phyloP scores from a whole-genome alignment of 192 early-diverging fungal species.

The Allomyces javanicus region DNA sequence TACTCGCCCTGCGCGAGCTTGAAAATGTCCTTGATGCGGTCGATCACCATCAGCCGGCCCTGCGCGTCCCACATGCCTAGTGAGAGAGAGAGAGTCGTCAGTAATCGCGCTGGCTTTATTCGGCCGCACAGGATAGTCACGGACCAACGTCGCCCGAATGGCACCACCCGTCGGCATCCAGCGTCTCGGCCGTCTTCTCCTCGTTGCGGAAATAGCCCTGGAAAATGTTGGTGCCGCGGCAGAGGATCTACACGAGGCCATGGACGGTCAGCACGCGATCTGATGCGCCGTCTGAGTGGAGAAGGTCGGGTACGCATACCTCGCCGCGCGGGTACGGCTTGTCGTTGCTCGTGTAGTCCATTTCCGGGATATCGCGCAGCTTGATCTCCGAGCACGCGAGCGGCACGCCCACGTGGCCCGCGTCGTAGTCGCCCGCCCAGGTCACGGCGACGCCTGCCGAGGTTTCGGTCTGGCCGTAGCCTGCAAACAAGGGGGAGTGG shows the following conservation, averaged over 20 bases:
- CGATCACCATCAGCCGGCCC: constrained; percentile 62
- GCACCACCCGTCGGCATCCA: constrained; percentile 73
- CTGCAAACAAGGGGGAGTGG: constrained; percentile 9
- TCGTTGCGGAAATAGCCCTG: constrained; percentile 67
- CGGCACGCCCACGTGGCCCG: constrained; percentile 64
- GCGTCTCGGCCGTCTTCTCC: constrained; percentile 61
- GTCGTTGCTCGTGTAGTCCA: constrained; percentile 69
- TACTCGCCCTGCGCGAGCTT: constrained; percentile 88
- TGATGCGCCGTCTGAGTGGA: no score
- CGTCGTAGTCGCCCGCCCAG: constrained; percentile 19
- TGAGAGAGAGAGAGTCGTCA: constrained; percentile 49
- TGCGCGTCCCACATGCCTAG: constrained; percentile 54
- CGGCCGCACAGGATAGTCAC: not conserved
- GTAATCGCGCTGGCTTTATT: not conserved
- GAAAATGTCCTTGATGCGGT: constrained; percentile 72
- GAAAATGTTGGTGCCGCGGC: constrained; percentile 57
- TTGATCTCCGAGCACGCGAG: constrained; percentile 60
- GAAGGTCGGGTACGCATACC: constrained; percentile 34
- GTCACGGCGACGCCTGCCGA: constrained; percentile 31
- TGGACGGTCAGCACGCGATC: no score
- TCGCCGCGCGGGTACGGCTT: constrained; percentile 76
- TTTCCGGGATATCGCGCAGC: constrained; percentile 66
- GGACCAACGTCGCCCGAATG: constrained; percentile 62
- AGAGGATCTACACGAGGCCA: constrained; percentile 27
- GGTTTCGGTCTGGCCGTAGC: constrained; percentile 82